Evolutionary conservation across 345 rosid species (phyloP).

Genomic region (Heritiera littoralis): DNA sequence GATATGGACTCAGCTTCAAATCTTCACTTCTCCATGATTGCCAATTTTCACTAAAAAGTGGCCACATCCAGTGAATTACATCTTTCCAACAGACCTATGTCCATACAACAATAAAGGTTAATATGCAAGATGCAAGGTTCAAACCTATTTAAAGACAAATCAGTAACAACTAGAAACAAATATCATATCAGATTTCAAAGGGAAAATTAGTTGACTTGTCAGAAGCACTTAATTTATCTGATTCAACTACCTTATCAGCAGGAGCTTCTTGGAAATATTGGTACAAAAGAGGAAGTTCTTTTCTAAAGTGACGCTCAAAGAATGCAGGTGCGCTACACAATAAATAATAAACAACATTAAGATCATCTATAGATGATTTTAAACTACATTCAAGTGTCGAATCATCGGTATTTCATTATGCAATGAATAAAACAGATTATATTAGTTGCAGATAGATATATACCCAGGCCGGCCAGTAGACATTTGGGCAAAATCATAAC

Average conservation of each 20-base stretch:
- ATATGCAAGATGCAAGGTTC: background rate
- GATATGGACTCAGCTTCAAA: constrained; percentile 72
- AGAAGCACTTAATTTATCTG: background rate
- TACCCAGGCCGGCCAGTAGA: background rate
- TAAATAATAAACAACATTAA: constrained; percentile 5
- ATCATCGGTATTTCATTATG: background rate
- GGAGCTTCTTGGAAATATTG: constrained; percentile 74
- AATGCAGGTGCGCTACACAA: constrained; percentile 74
- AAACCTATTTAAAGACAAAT: constrained; percentile 13
- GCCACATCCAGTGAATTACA: constrained; percentile 97
- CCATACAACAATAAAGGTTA: background rate
- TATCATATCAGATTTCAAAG: background rate
- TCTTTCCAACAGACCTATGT: constrained; percentile 80
- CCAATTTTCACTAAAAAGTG: constrained; percentile 79
- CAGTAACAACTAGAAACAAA: background rate
- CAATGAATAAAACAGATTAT: background rate
- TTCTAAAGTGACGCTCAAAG: constrained; percentile 63
- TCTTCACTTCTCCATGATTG: constrained; percentile 77
- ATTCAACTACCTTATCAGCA: constrained; percentile 49
- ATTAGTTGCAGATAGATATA: background rate
- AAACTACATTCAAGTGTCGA: background rate
- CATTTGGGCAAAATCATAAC: background rate
- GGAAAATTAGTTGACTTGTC: background rate
- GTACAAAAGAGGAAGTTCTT: constrained; percentile 60
- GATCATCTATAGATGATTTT: background rate